Percentiles rank a stretch among this genome's conserved stretches.
phyloP scores from a whole-genome alignment of 1,284 basidiomycete genomes.

The Athelia psychrophila region DNA sequence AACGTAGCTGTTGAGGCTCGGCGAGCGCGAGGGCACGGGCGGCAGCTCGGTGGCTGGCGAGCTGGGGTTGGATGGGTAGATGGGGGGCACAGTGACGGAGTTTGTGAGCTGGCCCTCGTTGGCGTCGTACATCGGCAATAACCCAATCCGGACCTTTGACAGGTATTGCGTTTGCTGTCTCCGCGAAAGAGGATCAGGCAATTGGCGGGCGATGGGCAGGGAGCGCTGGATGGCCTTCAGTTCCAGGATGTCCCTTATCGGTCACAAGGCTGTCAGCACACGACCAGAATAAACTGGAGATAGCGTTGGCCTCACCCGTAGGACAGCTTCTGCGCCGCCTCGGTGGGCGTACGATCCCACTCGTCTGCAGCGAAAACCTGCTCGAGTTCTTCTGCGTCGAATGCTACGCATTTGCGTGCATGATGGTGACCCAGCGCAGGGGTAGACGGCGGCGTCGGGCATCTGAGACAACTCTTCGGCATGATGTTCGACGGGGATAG shows the following conservation, averaged over 20 bases:
- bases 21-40: constrained; percentile 8
- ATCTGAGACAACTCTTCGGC: constrained; percentile 43
- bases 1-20: constrained; percentile 6
- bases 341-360: constrained; percentile 64
- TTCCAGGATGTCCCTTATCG: constrained; percentile 57
- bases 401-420: constrained; percentile 51
- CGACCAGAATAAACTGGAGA: neutral
- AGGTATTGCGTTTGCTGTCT: constrained; percentile 37
- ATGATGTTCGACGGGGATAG: neutral
- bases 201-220: constrained; percentile 49
- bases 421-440: constrained; percentile 19
- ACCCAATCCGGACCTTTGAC: constrained; percentile 47
- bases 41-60: constrained; percentile 6
- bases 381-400: constrained; percentile 46
- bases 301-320: constrained; percentile 32
- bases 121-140: constrained; percentile 39
- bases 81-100: constrained; percentile 9
- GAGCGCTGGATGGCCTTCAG: constrained; percentile 59
- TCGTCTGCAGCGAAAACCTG: constrained; percentile 63
- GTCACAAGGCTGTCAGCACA: constrained; percentile 1
- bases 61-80: constrained; percentile 11
- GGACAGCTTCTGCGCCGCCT: constrained; percentile 31
- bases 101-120: constrained; percentile 11
- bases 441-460: constrained; percentile 19
- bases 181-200: constrained; percentile 33